Percentiles rank a stretch among this genome's conserved stretches.
Evolutionary conservation across 805 yeast genomes (phyloP).

Genomic region (Candida saitoana): DNA sequence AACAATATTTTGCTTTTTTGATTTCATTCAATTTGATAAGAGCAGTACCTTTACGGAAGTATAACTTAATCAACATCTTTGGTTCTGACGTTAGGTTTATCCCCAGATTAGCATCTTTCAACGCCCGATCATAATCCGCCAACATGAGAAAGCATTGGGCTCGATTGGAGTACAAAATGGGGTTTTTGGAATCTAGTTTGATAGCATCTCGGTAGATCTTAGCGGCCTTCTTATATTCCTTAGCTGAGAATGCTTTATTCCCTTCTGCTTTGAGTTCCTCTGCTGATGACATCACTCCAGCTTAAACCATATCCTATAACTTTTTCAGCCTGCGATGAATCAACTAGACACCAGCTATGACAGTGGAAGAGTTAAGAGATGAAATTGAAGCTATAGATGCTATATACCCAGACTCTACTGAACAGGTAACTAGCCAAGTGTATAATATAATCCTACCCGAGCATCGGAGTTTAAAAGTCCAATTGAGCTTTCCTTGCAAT

Average conservation of each 20-base stretch:
- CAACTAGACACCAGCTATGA: no score
- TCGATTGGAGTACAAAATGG: constrained; percentile 62
- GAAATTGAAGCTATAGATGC: constrained; percentile 84
- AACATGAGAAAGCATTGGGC: constrained; percentile 62
- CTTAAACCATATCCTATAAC: not conserved
- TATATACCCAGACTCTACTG: constrained; percentile 68
- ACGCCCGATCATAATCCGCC: constrained; percentile 45
- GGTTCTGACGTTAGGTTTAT: constrained; percentile 26
- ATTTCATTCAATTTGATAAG: constrained; percentile 22
- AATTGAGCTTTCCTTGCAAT: constrained; percentile 62
- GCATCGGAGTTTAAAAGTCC: constrained; percentile 56
- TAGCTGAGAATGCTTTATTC: constrained; percentile 45
- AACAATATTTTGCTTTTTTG: constrained; percentile 23
- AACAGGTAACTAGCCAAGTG: constrained; percentile 32
- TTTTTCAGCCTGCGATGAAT: not conserved
- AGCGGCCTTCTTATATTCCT: constrained; percentile 49
- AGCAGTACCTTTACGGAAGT: constrained; percentile 49
- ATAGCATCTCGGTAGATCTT: constrained; percentile 55
- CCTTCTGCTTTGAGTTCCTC: constrained; percentile 44
- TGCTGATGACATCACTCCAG: constrained; percentile 10
- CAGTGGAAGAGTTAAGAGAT: constrained; percentile 52
- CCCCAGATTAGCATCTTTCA: constrained; percentile 49
- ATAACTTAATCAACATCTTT: constrained; percentile 42
- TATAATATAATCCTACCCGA: constrained; percentile 56
- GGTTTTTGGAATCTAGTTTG: constrained; percentile 41